Base-by-base conservation (phyloP, 1,139 yeast genomes). In the Pichia sp. region DNA sequence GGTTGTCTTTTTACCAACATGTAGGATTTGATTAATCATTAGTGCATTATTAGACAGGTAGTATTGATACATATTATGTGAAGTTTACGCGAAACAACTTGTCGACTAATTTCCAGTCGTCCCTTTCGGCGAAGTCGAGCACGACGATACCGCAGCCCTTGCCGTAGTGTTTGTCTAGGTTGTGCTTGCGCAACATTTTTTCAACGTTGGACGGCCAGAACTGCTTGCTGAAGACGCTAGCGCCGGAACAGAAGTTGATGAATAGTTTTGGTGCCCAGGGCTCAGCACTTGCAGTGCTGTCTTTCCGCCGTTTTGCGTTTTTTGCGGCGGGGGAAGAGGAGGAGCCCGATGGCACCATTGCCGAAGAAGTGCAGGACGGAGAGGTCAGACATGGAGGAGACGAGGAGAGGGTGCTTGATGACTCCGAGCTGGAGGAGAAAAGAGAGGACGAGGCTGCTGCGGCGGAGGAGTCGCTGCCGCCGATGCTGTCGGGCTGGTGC, bases 131-230 rank as follows among this genome's bases (percentile, higher is more conserved):
- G 65, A 81, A 87, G 68, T 87, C 95, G 66, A 86, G 72, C 38
- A 87, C 81, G 32, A 79, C 70, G 53, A 86, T 73, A 46, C 90
- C 83, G 52, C 73, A 70, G 43, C 84, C 85, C 61, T 73, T 77
- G 38, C 73, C 76, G 64, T 85, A 78, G 26, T 72, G 67, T n/a
- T 77, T 75, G 47, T 76, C 74, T 56, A 85, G 72, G n/a, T 76
- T 73, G 45, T 77, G 74, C 49, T 72, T 66, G 29, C 72, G 66
- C 72, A 84, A 73, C 36, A 82, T 82, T 55, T 75, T 71, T 38
- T 90, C 81, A 57, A 86, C 81, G 61, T 79, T 77, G 58, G 79
- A 76, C 1, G 95, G 95, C 95, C 95, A 87, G 68, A 90, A 85
- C 54, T 74, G 78, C 52, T 78, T 81, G 70, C 85, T 82, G 68